Conservation (phyloP, 371 early-diverging fungal species). For the Mortierella polycephala region DNA sequence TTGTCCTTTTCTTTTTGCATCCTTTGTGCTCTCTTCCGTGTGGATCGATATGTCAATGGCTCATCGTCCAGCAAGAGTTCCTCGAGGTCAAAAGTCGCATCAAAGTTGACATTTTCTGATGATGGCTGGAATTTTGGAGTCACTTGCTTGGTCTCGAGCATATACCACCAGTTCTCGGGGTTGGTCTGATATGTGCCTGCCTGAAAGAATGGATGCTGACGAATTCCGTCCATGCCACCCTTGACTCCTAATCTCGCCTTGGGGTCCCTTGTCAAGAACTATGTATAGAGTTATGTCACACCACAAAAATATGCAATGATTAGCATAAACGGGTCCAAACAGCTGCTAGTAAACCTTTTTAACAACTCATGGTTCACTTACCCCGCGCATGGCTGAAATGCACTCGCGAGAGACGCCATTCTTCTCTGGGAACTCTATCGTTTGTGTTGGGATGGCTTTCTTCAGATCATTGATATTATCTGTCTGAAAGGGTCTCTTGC, state of each 20-base stretch:
- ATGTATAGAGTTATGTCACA: neutral
- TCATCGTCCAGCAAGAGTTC: slow-evolving; percentile 94
- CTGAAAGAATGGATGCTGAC: slow-evolving; percentile 43
- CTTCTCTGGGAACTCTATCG: slow-evolving; percentile 67
- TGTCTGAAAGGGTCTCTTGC: slow-evolving; percentile 70
- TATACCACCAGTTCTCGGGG: slow-evolving; percentile 52
- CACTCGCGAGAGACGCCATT: slow-evolving; percentile 68
- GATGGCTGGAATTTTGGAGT: slow-evolving; percentile 56
- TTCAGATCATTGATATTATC: slow-evolving; percentile 64
- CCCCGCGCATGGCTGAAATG: slow-evolving; percentile 72
- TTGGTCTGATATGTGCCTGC: slow-evolving; percentile 44
- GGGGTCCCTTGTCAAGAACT: slow-evolving; percentile 44
- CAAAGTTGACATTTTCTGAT: slow-evolving; percentile 85
- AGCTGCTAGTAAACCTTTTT: too few relatives aligned
- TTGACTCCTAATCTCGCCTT: slow-evolving; percentile 38
- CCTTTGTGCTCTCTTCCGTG: slow-evolving; percentile 44
- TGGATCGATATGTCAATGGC: slow-evolving; percentile 73
- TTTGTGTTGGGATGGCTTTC: slow-evolving; percentile 65
- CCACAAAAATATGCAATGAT: neutral
- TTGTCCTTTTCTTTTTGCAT: slow-evolving; percentile 49
- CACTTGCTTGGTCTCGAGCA: slow-evolving; percentile 52
- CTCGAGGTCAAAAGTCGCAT: slow-evolving; percentile 95
- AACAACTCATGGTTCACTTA: too few relatives aligned
- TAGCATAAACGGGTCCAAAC: too few relatives aligned
- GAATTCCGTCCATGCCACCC: slow-evolving; percentile 44